Evolutionary conservation across 2,329 filamentous ascomycete genomes (phyloP), one percentile per base, ranked within the genome.

Genomic region (Trichophyton benhamiae): DNA sequence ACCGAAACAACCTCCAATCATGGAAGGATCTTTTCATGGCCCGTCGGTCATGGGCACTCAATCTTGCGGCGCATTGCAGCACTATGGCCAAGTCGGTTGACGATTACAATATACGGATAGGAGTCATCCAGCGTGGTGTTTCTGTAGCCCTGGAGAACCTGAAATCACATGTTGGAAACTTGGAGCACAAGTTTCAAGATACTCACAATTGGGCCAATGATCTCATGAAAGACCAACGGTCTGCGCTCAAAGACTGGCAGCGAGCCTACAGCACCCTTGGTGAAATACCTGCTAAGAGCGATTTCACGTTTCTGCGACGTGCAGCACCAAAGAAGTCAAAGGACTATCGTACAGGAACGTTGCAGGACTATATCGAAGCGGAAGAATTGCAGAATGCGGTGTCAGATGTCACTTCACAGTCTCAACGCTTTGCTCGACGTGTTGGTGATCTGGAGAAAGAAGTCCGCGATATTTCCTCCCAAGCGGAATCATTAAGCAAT

Each of bases 11-110:
- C 64, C 79, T 96, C 61, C 81, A 86, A 68, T 87, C 91, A 83
- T 99, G 94, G 92, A 88, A 90, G 71, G 83, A 86, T 52, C 79
- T 97, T 22, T 96, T 94, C 78, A 87, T 86, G 72, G 82, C 86
- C 62, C 86, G 94, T 63, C 84, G 87, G 68, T 80, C 82, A 66
- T 99, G 94, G 94, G 88, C 91, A 0, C 76, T 86, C 60, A 80
- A 79, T 44, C 76, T 95, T 38, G 81, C 87, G 5, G 83, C 86
- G 27, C 85, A 87, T 66, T 92, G 89, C 67, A 79, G 79, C 58
- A 77, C 77, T 58, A 86, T 90, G 77, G 83, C 85, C 59, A 77
- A 79, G 59, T 76, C 80, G 64, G 80, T 85, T 20, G 79, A 83
- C 68, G 80, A 85, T 61, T 82, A 75, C 57, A 74, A 74, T 61